These are phyloP conservation scores for Elsinoe ampelina DNA, from an alignment of 2,329 filamentous ascomycete species.

Conservation along the genomic window DNA sequence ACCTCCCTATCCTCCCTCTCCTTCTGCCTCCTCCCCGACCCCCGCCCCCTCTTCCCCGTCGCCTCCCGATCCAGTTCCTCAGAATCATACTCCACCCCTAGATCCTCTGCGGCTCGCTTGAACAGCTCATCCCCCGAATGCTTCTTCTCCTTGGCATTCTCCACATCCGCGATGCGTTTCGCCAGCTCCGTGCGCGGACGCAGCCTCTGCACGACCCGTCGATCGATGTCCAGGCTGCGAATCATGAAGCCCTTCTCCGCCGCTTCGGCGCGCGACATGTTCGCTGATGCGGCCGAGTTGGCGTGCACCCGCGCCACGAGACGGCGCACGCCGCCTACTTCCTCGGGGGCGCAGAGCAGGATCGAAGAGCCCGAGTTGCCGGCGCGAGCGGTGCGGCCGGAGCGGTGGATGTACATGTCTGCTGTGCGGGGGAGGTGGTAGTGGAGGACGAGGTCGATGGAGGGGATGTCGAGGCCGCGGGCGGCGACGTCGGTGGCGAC, in stretches of 20 bases:
- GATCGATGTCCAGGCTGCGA: slow-evolving; percentile 72
- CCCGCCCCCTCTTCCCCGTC: slow-evolving; percentile 50
- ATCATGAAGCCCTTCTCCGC: slow-evolving; percentile 53
- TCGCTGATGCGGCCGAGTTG: slow-evolving; percentile 32
- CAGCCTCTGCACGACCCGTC: slow-evolving; percentile 64
- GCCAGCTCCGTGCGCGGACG: slow-evolving; percentile 69
- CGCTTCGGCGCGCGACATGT: slow-evolving; percentile 41
- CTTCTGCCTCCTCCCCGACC: slow-evolving; percentile 63
- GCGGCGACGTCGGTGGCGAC: slow-evolving; percentile 88
- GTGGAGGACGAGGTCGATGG: slow-evolving; percentile 82
- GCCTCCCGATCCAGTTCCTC: slow-evolving; percentile 66
- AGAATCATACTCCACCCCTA: slow-evolving; percentile 88
- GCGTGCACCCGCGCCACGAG: slow-evolving; percentile 84
- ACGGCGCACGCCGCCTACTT: slow-evolving; percentile 73
- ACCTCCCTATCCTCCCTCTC: slow-evolving; percentile 59
- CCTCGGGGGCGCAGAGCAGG: slow-evolving; percentile 81
- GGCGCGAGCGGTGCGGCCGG: slow-evolving; percentile 84
- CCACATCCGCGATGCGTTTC: slow-evolving; percentile 78
- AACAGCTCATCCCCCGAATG: slow-evolving; percentile 79
- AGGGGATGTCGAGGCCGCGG: slow-evolving; percentile 84
- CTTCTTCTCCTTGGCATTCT: slow-evolving; percentile 78
- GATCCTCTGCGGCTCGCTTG: slow-evolving; percentile 73
- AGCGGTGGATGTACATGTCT: slow-evolving; percentile 90
- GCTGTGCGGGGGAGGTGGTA: slow-evolving; percentile 90
- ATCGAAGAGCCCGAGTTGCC: slow-evolving; percentile 69